A percentile compares a stretch with the other conserved stretches of the same genome.
Evolutionary conservation across 139 green algal species (phyloP).

Genomic region (Bryopsis sp.): DNA sequence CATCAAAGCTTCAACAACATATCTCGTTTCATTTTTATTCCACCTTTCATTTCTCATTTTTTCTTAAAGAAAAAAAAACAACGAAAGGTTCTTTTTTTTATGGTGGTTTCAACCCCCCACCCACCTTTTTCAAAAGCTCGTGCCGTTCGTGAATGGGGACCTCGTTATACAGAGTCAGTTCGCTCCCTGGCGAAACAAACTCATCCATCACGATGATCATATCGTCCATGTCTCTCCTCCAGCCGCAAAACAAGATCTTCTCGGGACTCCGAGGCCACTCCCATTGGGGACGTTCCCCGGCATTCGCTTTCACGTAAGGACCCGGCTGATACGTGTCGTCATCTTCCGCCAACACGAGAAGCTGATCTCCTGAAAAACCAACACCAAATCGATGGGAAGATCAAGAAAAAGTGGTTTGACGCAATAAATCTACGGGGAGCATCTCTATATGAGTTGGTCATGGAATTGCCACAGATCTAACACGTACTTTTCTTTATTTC

Average conservation of each 20-base stretch:
- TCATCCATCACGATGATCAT: slow-evolving; percentile 45
- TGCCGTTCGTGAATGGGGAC: slow-evolving; percentile 28
- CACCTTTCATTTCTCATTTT: too few relatives aligned
- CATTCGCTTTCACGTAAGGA: background rate
- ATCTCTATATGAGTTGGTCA: too few relatives aligned
- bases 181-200: slow-evolving; percentile 31
- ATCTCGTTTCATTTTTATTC: too few relatives aligned
- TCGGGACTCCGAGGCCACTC: slow-evolving; percentile 16
- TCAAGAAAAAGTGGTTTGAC: too few relatives aligned
- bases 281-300: background rate
- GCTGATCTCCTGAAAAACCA: slow-evolving; percentile 26
- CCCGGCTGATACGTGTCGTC: slow-evolving; percentile 40
- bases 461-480: too few relatives aligned
- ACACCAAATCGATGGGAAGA: too few relatives aligned
- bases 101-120: too few relatives aligned
- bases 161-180: slow-evolving; percentile 46
- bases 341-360: slow-evolving; percentile 50
- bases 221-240: slow-evolving; percentile 51
- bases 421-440: too few relatives aligned
- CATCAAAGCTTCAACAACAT: too few relatives aligned
- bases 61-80: too few relatives aligned
- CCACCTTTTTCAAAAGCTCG: slow-evolving; percentile 17
- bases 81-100: too few relatives aligned
- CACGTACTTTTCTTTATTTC: too few relatives aligned
- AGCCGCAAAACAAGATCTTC: slow-evolving; percentile 47